Evolutionary conservation across 441 rosid species (phyloP).

Genomic region (Corymbia calophylla): DNA sequence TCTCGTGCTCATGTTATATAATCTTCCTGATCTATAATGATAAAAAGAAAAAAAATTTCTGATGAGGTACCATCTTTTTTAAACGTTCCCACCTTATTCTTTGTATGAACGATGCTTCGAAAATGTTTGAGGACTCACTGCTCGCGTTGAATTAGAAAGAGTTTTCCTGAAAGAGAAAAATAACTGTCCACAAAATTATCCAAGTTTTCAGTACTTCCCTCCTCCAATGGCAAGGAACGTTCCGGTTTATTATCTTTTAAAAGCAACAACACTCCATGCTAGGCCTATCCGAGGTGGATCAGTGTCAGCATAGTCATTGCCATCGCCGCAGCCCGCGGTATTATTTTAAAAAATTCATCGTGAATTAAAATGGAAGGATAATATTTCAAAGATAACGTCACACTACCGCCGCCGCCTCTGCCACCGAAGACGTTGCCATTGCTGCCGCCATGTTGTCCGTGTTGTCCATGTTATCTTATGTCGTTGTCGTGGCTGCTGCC

Average conservation of each 20-base stretch:
- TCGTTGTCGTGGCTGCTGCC: not conserved
- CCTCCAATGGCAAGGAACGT: not conserved
- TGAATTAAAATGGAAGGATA: not conserved
- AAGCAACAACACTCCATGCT: not conserved
- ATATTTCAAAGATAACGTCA: not conserved
- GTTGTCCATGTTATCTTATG: not conserved
- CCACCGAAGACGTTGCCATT: not conserved
- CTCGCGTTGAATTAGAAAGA: not conserved
- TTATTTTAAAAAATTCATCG: not conserved
- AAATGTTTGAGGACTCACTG: no score
- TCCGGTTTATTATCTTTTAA: not conserved
- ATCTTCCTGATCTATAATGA: no score
- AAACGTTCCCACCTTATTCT: no score
- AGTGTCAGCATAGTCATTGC: not conserved
- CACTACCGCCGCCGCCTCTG: not conserved
- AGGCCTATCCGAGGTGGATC: not conserved
- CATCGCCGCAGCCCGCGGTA: not conserved
- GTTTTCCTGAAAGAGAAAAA: not conserved
- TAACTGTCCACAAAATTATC: not conserved
- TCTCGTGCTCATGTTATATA: no score
- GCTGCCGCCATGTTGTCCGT: not conserved
- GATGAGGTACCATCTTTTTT: no score
- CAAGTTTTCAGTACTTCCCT: not conserved
- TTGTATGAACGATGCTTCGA: no score
- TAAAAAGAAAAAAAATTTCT: no score